Evolutionary conservation across 805 yeast genomes (phyloP), one percentile per base, ranked within the genome.

Genomic region (Hanseniaspora lindneri): DNA sequence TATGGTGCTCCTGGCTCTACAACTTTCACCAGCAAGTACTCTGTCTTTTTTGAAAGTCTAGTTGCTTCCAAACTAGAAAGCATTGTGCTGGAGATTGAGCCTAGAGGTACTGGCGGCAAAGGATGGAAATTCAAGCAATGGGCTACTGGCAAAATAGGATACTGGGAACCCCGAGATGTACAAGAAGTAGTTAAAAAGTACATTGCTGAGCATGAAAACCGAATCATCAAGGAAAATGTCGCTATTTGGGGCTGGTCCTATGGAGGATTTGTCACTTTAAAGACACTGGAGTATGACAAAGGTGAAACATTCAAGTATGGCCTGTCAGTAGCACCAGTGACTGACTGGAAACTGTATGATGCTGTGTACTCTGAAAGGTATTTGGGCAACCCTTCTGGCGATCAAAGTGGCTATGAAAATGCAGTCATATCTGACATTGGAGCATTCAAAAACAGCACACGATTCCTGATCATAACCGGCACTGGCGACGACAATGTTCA

Each of bases 221-320:
- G 71, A 52, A 69, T 83, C 17, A 80, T 82, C 58, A 55, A 55
- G 3, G 66, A 70, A 1, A 67, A 67, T 50, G 75, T 80, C 3
- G 84, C 86, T 0, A 71, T 83, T 33, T 83, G 92, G 88, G 94
- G 94, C 14, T 83, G 92, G 88, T 80, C 88, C 0, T 83, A 82
- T 61, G 94, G 94, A 49, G 94, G 89, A 0, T 83, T 79, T 58
- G 69, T 80, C 8, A 79, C 89, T 0, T 63, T 83, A 47, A 83
- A 83, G 60, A 80, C 88, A 0, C 59, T 83, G 29, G 94, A 83
- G 60, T 69, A 66, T 41, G 94, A 83, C 58, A 57, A 61, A 13
- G 79, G 83, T 5, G 62, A 73, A 8, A 70, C 72, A 0, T 83
- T 83, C 67, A 77, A 78, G 52, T 83, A 73, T 58, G 92, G 89